Evolutionary conservation across 2,329 filamentous ascomycete genomes (phyloP).

Genomic region (Penicillium sp.): DNA sequence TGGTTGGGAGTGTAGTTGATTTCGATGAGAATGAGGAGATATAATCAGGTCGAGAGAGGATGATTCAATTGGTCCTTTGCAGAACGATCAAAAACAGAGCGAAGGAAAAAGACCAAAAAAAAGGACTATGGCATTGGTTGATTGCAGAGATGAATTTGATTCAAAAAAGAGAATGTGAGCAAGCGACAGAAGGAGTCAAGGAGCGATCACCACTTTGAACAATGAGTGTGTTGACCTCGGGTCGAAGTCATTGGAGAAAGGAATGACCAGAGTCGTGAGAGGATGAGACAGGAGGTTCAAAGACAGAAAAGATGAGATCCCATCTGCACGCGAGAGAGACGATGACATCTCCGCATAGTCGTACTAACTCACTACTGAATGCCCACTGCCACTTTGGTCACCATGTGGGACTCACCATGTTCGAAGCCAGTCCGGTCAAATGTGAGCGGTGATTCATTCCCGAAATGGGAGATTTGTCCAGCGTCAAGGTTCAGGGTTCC

Average conservation of each 20-base stretch:
- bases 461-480: no score
- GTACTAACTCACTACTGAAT: no score
- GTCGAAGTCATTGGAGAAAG: neutral
- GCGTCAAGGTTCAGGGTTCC: no score
- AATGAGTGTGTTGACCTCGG: neutral
- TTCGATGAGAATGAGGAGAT: neutral
- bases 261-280: neutral
- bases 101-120: neutral
- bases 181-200: neutral
- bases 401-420: no score
- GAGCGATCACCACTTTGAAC: neutral
- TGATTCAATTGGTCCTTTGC: neutral
- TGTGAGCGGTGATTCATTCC: no score
- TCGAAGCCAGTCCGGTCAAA: no score
- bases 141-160: neutral
- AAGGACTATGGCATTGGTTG: neutral
- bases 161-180: neutral
- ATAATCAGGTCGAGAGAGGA: neutral
- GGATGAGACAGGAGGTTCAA: neutral
- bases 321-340: no score
- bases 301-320: no score
- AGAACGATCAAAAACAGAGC: no score
- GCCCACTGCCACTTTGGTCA: no score
- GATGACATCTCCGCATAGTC: no score
- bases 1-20: no score